phyloP scores from a whole-genome alignment of 2,329 filamentous ascomycete genomes.

The Colletotrichum destructivum region DNA sequence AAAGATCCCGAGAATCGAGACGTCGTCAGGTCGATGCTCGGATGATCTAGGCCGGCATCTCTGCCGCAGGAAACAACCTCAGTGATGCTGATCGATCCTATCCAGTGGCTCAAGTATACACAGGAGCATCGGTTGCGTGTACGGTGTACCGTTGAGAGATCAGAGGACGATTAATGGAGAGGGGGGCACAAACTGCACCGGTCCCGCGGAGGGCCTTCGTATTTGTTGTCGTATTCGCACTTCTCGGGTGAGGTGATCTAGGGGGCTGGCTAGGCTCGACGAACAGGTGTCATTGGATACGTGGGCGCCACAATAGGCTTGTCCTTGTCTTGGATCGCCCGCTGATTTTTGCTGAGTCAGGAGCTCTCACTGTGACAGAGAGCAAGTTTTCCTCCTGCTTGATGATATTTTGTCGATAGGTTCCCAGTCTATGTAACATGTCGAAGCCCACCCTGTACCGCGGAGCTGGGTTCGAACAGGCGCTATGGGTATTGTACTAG shows the following conservation, averaged over 20 bases:
- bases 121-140: conserved; percentile 10
- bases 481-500: conserved; percentile 24
- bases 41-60: conserved; percentile 22
- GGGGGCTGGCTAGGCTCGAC: conserved; percentile 23
- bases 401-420: conserved; percentile 2
- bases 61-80: conserved; percentile 22
- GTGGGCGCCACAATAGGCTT: conserved; percentile 25
- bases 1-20: conserved; percentile 13
- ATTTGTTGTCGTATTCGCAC: conserved; percentile 30
- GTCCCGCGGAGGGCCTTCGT: conserved; percentile 36
- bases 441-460: background rate
- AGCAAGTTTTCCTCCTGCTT: background rate
- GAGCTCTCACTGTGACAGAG: background rate
- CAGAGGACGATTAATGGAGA: conserved; percentile 32
- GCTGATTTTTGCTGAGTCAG: conserved; percentile 33
- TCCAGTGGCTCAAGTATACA: conserved; percentile 14
- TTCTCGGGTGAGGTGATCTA: conserved; percentile 28
- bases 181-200: conserved; percentile 20
- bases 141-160: conserved; percentile 7
- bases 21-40: conserved; percentile 3
- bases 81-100: background rate
- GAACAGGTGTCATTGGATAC: conserved; percentile 30
- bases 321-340: conserved; percentile 7
- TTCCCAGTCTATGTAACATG: background rate
- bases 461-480: background rate